Evolutionary conservation across 768 basidiomycete species (phyloP), one percentile per base, ranked within the genome.

Genomic region (Mycena leptocephala): DNA sequence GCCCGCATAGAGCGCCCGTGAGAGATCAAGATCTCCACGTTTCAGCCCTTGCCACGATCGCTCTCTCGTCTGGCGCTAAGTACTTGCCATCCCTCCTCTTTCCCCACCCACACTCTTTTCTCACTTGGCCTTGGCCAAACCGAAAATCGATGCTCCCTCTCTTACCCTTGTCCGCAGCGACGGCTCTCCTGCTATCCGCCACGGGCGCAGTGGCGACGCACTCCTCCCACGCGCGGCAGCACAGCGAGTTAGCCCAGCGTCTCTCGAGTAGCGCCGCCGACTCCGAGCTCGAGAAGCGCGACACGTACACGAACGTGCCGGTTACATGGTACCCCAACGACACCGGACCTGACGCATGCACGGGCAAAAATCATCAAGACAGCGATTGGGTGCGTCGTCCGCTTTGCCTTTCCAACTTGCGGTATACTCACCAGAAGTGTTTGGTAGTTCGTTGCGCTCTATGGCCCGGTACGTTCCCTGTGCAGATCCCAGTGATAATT

Each of bases 301-400:
- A 58, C 55, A 56, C 53, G 6, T 69, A 39, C 28, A 43, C 14
- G 16, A 32, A 32, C 67, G 28, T 28, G 16, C 24, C n/a, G 3
- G 24, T 69, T 5, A 69, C 67, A 16, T 69, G 67, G 67, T 69
- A 55, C 28, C 35, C 35, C 35, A 41, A 8, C 37, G 37, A 58
- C 37, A 69, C 67, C 39, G 67, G 67, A 7, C 24, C 67, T 8
- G 67, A 69, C 55, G 67, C 67, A n/a, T 69, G 67, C 39, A 69
- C 67, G 16, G 67, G 67, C n/a, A 69, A 69, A 58, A 69, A 58
- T 18, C 67, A 69, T 30, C 53, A 56, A 39, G 51, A 55, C 16
- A 58, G 51, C 67, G 67, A 69, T 30, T 69, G 41, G 41, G 63
- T 65, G 46, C 41, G 41, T 48, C 28, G 8, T 48, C 41, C 22